phyloP scores from a whole-genome alignment of 768 basidiomycete genomes.

The Termitomyces sp. region DNA sequence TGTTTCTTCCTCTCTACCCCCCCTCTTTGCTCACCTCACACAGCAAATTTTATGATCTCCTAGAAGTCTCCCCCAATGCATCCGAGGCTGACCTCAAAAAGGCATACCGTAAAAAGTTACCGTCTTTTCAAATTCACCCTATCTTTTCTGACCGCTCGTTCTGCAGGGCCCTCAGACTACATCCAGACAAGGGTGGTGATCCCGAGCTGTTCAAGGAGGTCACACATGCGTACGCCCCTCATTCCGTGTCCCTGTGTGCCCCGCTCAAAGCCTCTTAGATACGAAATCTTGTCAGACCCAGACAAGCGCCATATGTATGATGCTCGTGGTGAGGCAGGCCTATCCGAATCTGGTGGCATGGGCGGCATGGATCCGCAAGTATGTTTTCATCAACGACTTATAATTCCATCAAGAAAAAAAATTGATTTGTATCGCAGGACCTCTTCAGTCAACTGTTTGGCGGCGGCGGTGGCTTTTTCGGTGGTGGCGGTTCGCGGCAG shows the following conservation, averaged over 20 bases:
- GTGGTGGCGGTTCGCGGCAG: slow-evolving; percentile 53
- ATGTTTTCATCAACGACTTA: slow-evolving; percentile 14
- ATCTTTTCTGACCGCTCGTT: slow-evolving; percentile 4
- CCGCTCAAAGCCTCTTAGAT: slow-evolving; percentile 39
- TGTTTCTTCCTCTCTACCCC: slow-evolving; percentile 14
- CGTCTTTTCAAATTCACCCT: neutral
- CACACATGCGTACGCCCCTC: slow-evolving; percentile 75
- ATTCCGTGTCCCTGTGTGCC: slow-evolving; percentile 6
- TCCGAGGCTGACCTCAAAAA: slow-evolving; percentile 88
- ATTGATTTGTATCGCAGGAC: slow-evolving; percentile 44
- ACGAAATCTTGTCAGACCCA: slow-evolving; percentile 88
- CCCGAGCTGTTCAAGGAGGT: slow-evolving; percentile 98
- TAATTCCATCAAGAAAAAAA: neutral
- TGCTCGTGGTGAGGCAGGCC: slow-evolving; percentile 86
- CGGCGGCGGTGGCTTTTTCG: slow-evolving; percentile 67
- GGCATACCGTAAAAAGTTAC: slow-evolving; percentile 89
- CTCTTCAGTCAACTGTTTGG: slow-evolving; percentile 97
- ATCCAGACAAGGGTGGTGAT: slow-evolving; percentile 94
- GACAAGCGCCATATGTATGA: slow-evolving; percentile 83
- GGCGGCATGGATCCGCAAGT: slow-evolving; percentile 97
- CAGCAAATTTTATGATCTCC: slow-evolving; percentile 90
- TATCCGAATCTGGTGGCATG: slow-evolving; percentile 82
- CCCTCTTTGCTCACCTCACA: slow-evolving; percentile 1
- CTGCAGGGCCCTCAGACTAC: slow-evolving; percentile 71
- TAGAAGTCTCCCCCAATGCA: slow-evolving; percentile 76